Percentiles rank a stretch among this genome's conserved stretches.
These are phyloP conservation scores for Megacollybia marginata DNA, from an alignment of 768 basidiomycete species.

Conservation along the genomic window DNA sequence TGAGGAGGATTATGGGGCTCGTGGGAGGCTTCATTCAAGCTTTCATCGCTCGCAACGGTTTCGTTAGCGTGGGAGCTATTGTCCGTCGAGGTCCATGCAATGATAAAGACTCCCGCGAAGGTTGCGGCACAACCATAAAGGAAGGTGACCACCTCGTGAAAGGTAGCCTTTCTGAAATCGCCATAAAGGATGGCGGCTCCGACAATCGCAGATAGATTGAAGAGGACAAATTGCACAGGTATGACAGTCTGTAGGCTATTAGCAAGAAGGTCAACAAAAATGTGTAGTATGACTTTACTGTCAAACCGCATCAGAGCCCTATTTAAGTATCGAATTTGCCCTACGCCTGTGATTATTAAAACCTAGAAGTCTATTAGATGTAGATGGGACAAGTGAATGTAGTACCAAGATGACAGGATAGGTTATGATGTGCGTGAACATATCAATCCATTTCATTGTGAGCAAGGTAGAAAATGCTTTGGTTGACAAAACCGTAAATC, in stretches of 20 bases:
- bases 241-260: slow-evolving; percentile 62
- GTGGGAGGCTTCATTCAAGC: slow-evolving; percentile 9
- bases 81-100: slow-evolving; percentile 48
- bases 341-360: slow-evolving; percentile 65
- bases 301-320: slow-evolving; percentile 90
- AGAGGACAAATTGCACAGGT: slow-evolving; percentile 91
- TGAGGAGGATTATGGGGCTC: not conserved
- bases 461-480: slow-evolving; percentile 88
- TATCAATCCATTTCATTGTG: slow-evolving; percentile 66
- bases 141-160: slow-evolving; percentile 80
- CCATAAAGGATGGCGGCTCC: slow-evolving; percentile 93
- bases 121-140: slow-evolving; percentile 85
- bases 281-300: slow-evolving; percentile 53
- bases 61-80: slow-evolving; percentile 19
- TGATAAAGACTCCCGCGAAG: slow-evolving; percentile 83
- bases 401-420: slow-evolving; percentile 72
- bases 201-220: slow-evolving; percentile 87
- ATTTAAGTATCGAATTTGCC: slow-evolving; percentile 82
- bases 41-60: slow-evolving; percentile 23
- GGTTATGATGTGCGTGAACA: slow-evolving; percentile 76
- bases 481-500: slow-evolving; percentile 89
- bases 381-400: slow-evolving; percentile 1
- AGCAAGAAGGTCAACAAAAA: not conserved
- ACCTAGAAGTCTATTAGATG: slow-evolving; percentile 33
- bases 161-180: slow-evolving; percentile 79